Percentiles rank a stretch among this genome's conserved stretches.
These are phyloP conservation scores for Tolypocladium endophyticum DNA, from an alignment of 2,329 filamentous ascomycete species.

Conservation along the genomic window DNA sequence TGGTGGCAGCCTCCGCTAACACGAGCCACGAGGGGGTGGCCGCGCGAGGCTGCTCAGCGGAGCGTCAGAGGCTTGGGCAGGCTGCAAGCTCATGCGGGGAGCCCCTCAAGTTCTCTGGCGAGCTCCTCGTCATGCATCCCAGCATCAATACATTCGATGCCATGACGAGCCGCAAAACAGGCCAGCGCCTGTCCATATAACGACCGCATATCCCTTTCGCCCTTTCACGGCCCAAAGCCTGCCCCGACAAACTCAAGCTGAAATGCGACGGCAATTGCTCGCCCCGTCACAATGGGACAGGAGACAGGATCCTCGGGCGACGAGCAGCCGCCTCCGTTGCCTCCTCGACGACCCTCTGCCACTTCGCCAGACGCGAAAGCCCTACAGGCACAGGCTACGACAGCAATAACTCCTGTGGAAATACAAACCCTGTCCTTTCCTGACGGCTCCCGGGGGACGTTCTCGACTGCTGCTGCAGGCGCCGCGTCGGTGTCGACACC, in stretches of 20 bases:
- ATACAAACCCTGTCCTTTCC: constrained; percentile 67
- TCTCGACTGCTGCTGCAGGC: constrained; percentile 31
- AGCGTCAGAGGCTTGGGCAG: not conserved
- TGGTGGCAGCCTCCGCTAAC: not conserved
- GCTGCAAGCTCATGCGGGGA: not conserved
- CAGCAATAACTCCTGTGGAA: constrained; percentile 72
- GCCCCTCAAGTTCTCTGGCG: not conserved
- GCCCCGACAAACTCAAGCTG: constrained; percentile 5
- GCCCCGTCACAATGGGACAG: constrained; percentile 14
- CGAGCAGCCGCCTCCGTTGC: constrained; percentile 42
- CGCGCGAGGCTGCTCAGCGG: not conserved
- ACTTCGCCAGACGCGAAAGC: constrained; percentile 25
- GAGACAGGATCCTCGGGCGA: constrained; percentile 22
- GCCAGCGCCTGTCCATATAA: not conserved
- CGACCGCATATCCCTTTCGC: not conserved
- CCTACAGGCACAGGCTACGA: constrained; percentile 61
- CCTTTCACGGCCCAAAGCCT: not conserved
- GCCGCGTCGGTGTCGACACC: constrained; percentile 25
- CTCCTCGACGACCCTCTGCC: constrained; percentile 35
- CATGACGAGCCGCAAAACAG: not conserved
- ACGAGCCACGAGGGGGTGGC: not conserved
- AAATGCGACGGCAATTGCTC: constrained; percentile 15
- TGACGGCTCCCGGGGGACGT: constrained; percentile 57
- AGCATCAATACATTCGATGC: not conserved
- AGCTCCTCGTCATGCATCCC: not conserved